Percentiles rank a stretch among this genome's conserved stretches.
Evolutionary conservation across 192 early-diverging fungal species (phyloP).

Genomic region (Backusella sp.): DNA sequence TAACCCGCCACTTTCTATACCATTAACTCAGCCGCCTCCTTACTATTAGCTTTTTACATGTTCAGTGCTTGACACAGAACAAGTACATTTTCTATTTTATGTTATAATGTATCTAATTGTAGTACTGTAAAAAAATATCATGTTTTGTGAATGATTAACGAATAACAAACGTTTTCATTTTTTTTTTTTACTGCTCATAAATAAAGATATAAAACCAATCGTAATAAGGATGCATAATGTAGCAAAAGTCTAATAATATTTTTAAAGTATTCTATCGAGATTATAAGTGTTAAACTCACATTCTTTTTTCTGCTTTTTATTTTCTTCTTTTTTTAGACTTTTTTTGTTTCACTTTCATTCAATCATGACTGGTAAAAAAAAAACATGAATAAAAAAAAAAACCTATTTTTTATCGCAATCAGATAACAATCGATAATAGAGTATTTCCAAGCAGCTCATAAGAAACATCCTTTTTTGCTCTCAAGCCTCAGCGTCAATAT

Average conservation of each 20-base stretch:
- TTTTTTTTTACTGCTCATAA: neutral
- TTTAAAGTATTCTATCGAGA: neutral
- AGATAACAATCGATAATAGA: neutral
- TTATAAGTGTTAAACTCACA: neutral
- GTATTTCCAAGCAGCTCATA: neutral
- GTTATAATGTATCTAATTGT: neutral
- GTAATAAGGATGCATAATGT: neutral
- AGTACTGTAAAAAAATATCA: neutral
- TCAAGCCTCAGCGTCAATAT: neutral
- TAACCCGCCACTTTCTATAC: neutral
- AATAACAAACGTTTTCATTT: neutral
- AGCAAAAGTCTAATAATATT: neutral
- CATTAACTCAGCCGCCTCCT: neutral
- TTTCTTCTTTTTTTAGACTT: neutral
- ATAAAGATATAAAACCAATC: neutral
- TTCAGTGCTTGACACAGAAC: slow-evolving; percentile 5
- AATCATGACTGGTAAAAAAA: neutral
- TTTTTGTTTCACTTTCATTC: neutral
- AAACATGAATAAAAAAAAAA: neutral
- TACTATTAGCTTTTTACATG: neutral
- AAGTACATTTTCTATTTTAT: neutral
- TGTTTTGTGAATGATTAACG: too few relatives aligned
- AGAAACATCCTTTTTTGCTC: neutral
- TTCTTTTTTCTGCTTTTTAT: too few relatives aligned
- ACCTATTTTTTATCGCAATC: neutral